phyloP scores from a whole-genome alignment of 257 asterid species.

The Solanum tarapatanum region DNA sequence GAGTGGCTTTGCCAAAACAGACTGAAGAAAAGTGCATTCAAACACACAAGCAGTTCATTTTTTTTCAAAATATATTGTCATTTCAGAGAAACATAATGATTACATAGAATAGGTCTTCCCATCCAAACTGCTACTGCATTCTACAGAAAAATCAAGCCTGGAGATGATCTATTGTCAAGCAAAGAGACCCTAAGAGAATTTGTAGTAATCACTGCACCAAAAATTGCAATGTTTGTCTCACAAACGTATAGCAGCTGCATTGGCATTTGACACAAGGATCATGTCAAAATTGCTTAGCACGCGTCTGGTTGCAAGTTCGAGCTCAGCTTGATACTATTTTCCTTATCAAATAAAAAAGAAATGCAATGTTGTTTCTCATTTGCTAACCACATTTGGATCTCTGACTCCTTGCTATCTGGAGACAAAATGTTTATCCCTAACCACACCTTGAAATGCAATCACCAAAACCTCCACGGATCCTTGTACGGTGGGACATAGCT shows the following conservation, averaged over 20 bases:
- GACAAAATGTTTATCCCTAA: not conserved
- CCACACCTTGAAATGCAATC: not conserved
- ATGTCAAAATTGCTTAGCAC: not conserved
- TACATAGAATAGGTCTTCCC: not conserved
- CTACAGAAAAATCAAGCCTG: not conserved
- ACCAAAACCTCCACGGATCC: conserved; percentile 91
- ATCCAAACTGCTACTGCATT: not conserved
- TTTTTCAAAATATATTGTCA: not conserved
- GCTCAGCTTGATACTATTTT: not conserved
- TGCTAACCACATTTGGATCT: not conserved
- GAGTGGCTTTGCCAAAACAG: not conserved
- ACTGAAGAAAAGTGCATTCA: not conserved
- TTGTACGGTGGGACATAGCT: conserved; percentile 86
- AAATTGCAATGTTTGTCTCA: not conserved
- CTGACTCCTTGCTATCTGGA: not conserved
- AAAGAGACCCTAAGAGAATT: not conserved
- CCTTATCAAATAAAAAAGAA: not conserved
- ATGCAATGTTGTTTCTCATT: not conserved
- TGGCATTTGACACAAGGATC: not conserved
- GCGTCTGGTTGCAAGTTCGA: not conserved
- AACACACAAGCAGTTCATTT: not conserved
- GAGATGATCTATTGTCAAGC: not conserved
- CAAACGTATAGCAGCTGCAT: not conserved
- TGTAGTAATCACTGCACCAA: not conserved
- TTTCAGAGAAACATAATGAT: not conserved